phyloP scores from a whole-genome alignment of 2,329 filamentous ascomycete species.

The Cadophora sp. region DNA sequence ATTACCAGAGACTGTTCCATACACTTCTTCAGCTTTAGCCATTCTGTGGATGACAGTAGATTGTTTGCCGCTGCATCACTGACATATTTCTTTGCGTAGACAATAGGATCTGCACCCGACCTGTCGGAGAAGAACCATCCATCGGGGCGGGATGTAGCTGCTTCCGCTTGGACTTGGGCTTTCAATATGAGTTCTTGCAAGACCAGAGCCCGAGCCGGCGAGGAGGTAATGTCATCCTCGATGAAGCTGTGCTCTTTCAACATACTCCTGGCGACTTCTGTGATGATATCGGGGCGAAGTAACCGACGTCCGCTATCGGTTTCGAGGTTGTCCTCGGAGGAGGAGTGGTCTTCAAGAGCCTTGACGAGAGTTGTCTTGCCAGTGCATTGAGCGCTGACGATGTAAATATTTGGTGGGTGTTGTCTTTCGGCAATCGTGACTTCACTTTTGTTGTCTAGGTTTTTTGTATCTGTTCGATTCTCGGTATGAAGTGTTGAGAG shows the following conservation, averaged over 20 bases:
- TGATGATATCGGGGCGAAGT: conserved; percentile 17
- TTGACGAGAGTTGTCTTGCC: conserved; percentile 28
- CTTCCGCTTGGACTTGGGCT: conserved; percentile 19
- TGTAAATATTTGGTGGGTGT: conserved; percentile 23
- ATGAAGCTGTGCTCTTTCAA: conserved; percentile 20
- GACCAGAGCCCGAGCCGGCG: conserved; percentile 2
- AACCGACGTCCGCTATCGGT: not conserved
- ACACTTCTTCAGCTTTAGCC: conserved; percentile 9
- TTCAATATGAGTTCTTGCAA: conserved; percentile 20
- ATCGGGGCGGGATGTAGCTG: not conserved
- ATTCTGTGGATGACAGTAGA: conserved; percentile 15
- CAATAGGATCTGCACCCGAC: conserved; percentile 18
- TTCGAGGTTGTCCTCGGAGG: not conserved
- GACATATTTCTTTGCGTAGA: conserved; percentile 20
- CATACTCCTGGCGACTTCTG: conserved; percentile 25
- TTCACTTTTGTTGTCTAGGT: not conserved
- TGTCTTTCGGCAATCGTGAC: not conserved
- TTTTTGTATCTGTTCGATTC: not conserved
- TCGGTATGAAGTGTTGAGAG: not conserved
- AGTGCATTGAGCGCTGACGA: conserved; percentile 25
- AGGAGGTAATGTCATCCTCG: conserved; percentile 14
- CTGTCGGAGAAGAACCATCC: conserved; percentile 22
- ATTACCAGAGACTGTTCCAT: conserved; percentile 18
- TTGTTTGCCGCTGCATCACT: conserved; percentile 4
- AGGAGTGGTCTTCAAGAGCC: conserved; percentile 19